These are phyloP conservation scores for Inga leiocalycina DNA, from an alignment of 306 rosid genomes.

Conservation along the genomic window DNA sequence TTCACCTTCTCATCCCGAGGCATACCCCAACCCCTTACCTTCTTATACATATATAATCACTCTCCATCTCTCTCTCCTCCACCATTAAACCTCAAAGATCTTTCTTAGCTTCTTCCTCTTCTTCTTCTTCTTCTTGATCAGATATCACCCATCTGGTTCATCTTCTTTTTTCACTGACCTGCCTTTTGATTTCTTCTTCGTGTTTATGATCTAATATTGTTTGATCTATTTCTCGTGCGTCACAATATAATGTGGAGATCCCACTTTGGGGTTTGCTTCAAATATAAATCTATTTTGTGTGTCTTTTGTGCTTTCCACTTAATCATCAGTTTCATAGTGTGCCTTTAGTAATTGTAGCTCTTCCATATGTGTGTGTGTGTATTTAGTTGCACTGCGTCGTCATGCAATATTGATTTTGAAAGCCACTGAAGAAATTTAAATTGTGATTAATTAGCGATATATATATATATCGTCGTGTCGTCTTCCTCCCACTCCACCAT, in stretches of 20 bases:
- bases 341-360: conserved; percentile 20
- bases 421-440: conserved; percentile 37
- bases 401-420: conserved; percentile 42
- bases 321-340: conserved; percentile 29
- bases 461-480: conserved; percentile 19
- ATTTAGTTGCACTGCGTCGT: conserved; percentile 37
- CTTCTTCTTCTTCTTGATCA: neutral
- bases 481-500: conserved; percentile 33
- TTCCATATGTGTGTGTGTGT: neutral
- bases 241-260: conserved; percentile 39
- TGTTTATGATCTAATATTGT: neutral
- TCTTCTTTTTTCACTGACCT: neutral
- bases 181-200: neutral
- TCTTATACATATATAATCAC: conserved; percentile 52
- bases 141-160: neutral
- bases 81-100: neutral
- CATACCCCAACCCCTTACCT: conserved; percentile 39
- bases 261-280: conserved; percentile 44
- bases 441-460: conserved; percentile 42
- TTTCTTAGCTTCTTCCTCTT: neutral
- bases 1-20: conserved; percentile 88
- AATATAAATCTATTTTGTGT: conserved; percentile 41
- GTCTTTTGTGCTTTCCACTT: conserved; percentile 38
- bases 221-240: conserved; percentile 35
- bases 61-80: conserved; percentile 7